phyloP scores from a whole-genome alignment of 768 basidiomycete genomes.

The Leccinum aurantiacum region DNA sequence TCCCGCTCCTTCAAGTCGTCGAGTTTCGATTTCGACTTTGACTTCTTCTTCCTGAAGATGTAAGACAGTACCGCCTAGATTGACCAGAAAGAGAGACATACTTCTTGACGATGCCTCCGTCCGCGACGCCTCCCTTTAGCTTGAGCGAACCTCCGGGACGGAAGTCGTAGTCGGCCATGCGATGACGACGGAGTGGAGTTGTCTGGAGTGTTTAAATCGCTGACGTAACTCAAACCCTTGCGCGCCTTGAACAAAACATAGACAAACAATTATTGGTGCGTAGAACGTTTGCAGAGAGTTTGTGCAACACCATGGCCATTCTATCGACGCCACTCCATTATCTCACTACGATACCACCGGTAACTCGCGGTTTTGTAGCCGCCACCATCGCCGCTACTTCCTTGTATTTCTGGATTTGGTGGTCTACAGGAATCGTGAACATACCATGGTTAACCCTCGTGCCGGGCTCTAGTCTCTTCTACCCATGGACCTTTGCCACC shows the following conservation, averaged over 20 bases:
- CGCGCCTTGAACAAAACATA: slow-evolving; percentile 20
- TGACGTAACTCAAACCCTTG: slow-evolving; percentile 31
- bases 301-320: slow-evolving; percentile 56
- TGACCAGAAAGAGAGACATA: slow-evolving; percentile 35
- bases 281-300: not conserved
- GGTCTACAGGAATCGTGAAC: slow-evolving; percentile 45
- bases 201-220: slow-evolving; percentile 17
- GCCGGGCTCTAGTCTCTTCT: slow-evolving; percentile 78
- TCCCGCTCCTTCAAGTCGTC: slow-evolving; percentile 47
- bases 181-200: slow-evolving; percentile 19
- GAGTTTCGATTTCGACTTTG: slow-evolving; percentile 64
- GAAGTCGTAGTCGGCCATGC: slow-evolving; percentile 83
- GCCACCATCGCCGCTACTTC: slow-evolving; percentile 58
- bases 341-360: slow-evolving; percentile 71
- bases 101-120: slow-evolving; percentile 85
- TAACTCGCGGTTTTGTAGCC: slow-evolving; percentile 70
- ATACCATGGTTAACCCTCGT: slow-evolving; percentile 74
- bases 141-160: slow-evolving; percentile 87
- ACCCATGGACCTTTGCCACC: slow-evolving; percentile 94
- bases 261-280: slow-evolving; percentile 20
- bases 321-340: slow-evolving; percentile 70
- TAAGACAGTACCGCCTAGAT: slow-evolving; percentile 3
- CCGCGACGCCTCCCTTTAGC: slow-evolving; percentile 78
- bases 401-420: slow-evolving; percentile 65
- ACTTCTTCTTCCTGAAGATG: slow-evolving; percentile 73